Evolutionary conservation across 108 stramenopile species (phyloP).

Genomic region (Ochromonas danica): DNA sequence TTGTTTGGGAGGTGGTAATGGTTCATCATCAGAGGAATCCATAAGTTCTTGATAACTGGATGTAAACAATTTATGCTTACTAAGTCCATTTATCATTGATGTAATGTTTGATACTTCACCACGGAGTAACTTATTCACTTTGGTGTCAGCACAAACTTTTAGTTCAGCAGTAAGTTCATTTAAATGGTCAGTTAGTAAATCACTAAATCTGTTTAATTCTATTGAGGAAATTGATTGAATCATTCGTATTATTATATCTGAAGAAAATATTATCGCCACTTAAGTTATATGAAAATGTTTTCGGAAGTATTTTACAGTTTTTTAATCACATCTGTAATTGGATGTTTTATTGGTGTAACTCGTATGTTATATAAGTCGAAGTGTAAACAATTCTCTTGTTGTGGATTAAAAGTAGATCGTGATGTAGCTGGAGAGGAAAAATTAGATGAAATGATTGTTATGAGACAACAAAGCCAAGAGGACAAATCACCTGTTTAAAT

Average conservation of each 20-base stretch:
- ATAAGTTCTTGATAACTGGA: constrained; percentile 21
- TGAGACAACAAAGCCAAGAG: background rate
- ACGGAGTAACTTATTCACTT: constrained; percentile 4
- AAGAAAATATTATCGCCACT: constrained; percentile 5
- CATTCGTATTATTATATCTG: constrained; percentile 2
- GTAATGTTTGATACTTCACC: constrained; percentile 5
- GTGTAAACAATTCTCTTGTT: background rate
- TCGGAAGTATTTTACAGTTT: background rate
- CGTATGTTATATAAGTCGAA: background rate
- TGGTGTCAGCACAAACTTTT: background rate
- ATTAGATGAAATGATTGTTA: background rate
- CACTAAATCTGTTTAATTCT: background rate
- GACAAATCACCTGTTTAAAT: constrained; percentile 5
- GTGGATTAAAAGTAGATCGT: background rate
- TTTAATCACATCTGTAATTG: background rate
- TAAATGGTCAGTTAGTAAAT: background rate
- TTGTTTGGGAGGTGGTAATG: background rate
- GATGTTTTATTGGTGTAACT: background rate
- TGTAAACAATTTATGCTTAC: constrained; percentile 9
- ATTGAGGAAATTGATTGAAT: constrained; percentile 16
- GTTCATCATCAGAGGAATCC: background rate
- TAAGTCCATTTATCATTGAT: constrained; percentile 28
- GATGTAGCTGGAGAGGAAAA: background rate
- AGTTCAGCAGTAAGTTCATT: background rate
- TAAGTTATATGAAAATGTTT: background rate